Percentiles rank a stretch among this genome's conserved stretches.
Evolutionary conservation across 2,329 filamentous ascomycete genomes (phyloP).

Genomic region (Epicoccum nigrum): DNA sequence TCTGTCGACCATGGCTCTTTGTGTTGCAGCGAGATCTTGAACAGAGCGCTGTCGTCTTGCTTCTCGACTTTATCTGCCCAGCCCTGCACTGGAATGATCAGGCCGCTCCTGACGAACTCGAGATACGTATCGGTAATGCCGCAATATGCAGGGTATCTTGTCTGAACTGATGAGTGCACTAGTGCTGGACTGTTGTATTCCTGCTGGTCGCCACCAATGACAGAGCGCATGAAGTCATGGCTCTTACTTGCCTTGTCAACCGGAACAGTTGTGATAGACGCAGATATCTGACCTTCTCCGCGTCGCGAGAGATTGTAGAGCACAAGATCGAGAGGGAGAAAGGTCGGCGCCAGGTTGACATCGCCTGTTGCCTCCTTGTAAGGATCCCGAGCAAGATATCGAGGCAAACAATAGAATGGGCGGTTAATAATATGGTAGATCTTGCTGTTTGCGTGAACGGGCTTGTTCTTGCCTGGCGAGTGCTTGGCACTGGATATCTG

Average conservation of each 20-base stretch:
- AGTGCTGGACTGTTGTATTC: constrained; percentile 47
- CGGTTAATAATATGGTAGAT: constrained; percentile 73
- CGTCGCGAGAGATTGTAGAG: constrained; percentile 73
- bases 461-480: constrained; percentile 51
- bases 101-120: constrained; percentile 72
- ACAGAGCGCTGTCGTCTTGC: neutral
- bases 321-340: constrained; percentile 74
- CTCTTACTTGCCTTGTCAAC: constrained; percentile 61
- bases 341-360: constrained; percentile 58
- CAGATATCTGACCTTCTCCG: constrained; percentile 61
- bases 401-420: constrained; percentile 75
- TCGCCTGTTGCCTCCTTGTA: constrained; percentile 24
- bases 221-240: constrained; percentile 56
- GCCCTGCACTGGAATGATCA: constrained; percentile 50
- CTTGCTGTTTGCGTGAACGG: constrained; percentile 51
- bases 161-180: constrained; percentile 49
- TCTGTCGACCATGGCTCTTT: constrained; percentile 22
- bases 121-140: constrained; percentile 74
- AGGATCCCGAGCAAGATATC: constrained; percentile 48
- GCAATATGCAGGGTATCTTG: constrained; percentile 65
- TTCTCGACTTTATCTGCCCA: constrained; percentile 38
- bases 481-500: constrained; percentile 70
- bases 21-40: constrained; percentile 18
- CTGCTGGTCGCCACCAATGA: constrained; percentile 56
- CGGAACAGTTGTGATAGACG: constrained; percentile 69